Conservation (phyloP, 139 green algal species). For the Chlamydomonas schloesseri region DNA sequence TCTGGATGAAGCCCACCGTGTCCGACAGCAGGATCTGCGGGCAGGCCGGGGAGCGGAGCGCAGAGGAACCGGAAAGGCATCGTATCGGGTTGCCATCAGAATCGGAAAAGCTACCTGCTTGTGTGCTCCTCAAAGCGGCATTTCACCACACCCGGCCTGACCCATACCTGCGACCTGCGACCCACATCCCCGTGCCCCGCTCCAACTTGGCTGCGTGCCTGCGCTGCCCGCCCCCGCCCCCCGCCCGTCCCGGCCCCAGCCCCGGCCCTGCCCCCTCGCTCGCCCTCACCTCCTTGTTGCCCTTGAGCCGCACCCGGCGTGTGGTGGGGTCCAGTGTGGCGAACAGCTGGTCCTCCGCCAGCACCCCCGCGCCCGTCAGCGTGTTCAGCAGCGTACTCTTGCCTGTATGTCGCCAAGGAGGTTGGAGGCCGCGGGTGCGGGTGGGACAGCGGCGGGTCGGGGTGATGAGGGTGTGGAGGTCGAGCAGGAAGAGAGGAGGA, state of each 20-base stretch:
- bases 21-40: conserved; percentile 87
- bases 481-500: background rate
- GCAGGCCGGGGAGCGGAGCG: no score
- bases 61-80: background rate
- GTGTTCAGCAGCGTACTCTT: conserved; percentile 87
- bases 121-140: no score
- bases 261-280: background rate
- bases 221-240: no score
- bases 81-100: no score
- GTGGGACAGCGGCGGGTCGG: no score
- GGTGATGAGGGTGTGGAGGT: background rate
- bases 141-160: no score
- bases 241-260: no score
- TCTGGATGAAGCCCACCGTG: conserved; percentile 98
- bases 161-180: no score
- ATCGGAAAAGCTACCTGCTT: no score
- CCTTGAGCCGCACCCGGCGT: conserved; percentile 74
- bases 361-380: conserved; percentile 75
- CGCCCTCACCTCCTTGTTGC: conserved; percentile 74
- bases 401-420: conserved; percentile 21
- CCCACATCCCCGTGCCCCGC: no score
- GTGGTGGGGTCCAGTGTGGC: conserved; percentile 98
- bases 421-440: background rate
- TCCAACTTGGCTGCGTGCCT: no score
- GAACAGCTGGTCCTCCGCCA: conserved; percentile 98